Percentiles rank a stretch among this genome's conserved stretches.
These are phyloP conservation scores for Agaricus blazei DNA, from an alignment of 768 basidiomycete species.

Conservation along the genomic window DNA sequence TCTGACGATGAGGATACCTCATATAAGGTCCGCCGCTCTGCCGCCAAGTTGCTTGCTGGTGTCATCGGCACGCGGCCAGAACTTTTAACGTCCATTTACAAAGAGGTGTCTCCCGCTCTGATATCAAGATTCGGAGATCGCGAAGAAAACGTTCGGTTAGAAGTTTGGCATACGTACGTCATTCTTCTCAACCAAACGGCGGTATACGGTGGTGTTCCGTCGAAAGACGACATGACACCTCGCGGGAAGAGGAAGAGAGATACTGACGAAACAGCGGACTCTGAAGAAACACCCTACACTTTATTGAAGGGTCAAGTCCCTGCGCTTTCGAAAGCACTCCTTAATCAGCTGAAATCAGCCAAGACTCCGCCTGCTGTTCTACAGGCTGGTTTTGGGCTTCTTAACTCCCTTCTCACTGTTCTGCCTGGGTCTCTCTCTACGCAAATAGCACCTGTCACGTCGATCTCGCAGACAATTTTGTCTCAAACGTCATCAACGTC, in stretches of 20 bases:
- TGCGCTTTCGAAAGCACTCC: constrained; percentile 68
- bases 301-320: constrained; percentile 77
- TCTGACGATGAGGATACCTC: constrained; percentile 98
- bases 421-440: constrained; percentile 78
- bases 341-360: constrained; percentile 79
- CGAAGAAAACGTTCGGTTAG: constrained; percentile 90
- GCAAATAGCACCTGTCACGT: constrained; percentile 59
- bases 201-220: constrained; percentile 63
- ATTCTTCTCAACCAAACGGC: constrained; percentile 79
- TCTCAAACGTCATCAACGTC: constrained; percentile 68
- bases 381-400: constrained; percentile 81
- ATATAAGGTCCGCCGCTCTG: constrained; percentile 93
- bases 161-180: constrained; percentile 86
- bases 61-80: constrained; percentile 90
- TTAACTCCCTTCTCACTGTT: constrained; percentile 71
- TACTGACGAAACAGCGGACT: constrained; percentile 63
- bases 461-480: constrained; percentile 60
- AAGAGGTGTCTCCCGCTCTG: constrained; percentile 79
- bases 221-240: constrained; percentile 42
- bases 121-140: constrained; percentile 92
- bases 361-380: constrained; percentile 75
- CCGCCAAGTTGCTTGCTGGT: constrained; percentile 84
- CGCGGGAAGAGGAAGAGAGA: constrained; percentile 78
- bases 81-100: constrained; percentile 72
- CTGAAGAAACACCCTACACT: constrained; percentile 67